Conservation (phyloP, 2,329 filamentous ascomycete genomes). For the Aspergillus texensis region DNA sequence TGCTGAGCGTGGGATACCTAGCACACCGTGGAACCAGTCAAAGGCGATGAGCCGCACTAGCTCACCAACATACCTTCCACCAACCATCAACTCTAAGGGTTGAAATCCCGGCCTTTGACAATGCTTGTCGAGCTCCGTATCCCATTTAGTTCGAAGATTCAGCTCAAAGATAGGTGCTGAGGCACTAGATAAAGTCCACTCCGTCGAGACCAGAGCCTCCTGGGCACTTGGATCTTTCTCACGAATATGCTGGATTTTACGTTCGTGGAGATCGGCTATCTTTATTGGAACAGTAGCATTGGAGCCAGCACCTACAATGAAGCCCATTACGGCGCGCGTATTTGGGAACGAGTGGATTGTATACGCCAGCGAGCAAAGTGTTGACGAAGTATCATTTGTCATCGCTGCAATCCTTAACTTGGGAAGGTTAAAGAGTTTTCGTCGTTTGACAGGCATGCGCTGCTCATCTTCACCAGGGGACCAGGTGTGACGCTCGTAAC, state of each 20-base stretch:
- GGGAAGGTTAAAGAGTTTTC: conserved; percentile 53
- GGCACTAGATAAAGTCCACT: conserved; percentile 76
- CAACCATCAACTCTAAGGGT: conserved; percentile 78
- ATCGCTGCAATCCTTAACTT: conserved; percentile 70
- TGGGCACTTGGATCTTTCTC: conserved; percentile 51
- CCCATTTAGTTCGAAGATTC: conserved; percentile 68
- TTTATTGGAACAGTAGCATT: conserved; percentile 75
- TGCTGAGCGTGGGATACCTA: conserved; percentile 41
- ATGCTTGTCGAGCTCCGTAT: conserved; percentile 63
- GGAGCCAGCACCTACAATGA: conserved; percentile 76
- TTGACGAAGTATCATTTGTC: conserved; percentile 77
- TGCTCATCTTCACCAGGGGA: conserved; percentile 27
- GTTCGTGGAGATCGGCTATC: conserved; percentile 60
- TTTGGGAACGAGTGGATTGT: conserved; percentile 60
- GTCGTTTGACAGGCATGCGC: conserved; percentile 30
- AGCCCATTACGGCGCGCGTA: conserved; percentile 70
- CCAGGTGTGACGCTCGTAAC: conserved; percentile 47
- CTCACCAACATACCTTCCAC: conserved; percentile 72
- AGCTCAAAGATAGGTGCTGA: conserved; percentile 63
- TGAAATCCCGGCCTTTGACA: conserved; percentile 73
- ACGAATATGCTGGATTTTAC: conserved; percentile 57
- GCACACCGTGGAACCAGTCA: conserved; percentile 58
- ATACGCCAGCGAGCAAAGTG: conserved; percentile 75
- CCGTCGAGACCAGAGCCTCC: conserved; percentile 73
- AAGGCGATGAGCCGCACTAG: conserved; percentile 68